These are phyloP conservation scores for Closterium sp. DNA, from an alignment of 139 green algal species.

Conservation along the genomic window DNA sequence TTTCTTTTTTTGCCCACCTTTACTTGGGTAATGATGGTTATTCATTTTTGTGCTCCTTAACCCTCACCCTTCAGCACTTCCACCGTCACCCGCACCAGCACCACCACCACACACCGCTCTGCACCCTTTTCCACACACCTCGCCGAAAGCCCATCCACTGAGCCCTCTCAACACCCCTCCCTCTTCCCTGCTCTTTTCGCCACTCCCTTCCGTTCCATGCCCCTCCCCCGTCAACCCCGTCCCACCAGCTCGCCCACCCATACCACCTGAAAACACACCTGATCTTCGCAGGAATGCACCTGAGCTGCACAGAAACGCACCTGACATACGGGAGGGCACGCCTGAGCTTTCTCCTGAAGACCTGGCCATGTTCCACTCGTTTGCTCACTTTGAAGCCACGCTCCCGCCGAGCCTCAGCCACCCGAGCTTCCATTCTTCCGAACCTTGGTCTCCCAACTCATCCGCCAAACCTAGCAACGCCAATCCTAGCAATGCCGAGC, in stretches of 20 bases:
- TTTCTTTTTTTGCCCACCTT: too few species aligned
- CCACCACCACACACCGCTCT: not conserved
- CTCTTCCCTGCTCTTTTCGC: not conserved
- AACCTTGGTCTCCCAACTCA: not conserved
- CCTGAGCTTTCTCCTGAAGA: not conserved
- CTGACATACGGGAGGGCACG: not conserved
- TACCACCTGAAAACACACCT: not conserved
- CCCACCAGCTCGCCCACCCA: not conserved
- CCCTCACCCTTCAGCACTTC: too few species aligned
- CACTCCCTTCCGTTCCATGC: not conserved
- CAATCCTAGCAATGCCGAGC: not conserved
- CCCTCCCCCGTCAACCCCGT: not conserved
- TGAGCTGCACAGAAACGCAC: not conserved
- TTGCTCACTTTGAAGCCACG: not conserved
- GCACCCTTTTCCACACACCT: not conserved
- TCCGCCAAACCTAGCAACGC: not conserved
- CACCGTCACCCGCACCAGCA: too few species aligned
- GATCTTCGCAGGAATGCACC: not conserved
- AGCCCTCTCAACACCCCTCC: not conserved
- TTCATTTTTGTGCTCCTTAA: too few species aligned
- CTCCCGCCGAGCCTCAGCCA: not conserved
- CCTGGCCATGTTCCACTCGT: not conserved
- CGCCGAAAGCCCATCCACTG: not conserved
- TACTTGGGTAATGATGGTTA: too few species aligned
- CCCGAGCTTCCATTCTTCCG: not conserved